Conservation (phyloP, 2,329 filamentous ascomycete genomes). For the Bertia moriformis region DNA sequence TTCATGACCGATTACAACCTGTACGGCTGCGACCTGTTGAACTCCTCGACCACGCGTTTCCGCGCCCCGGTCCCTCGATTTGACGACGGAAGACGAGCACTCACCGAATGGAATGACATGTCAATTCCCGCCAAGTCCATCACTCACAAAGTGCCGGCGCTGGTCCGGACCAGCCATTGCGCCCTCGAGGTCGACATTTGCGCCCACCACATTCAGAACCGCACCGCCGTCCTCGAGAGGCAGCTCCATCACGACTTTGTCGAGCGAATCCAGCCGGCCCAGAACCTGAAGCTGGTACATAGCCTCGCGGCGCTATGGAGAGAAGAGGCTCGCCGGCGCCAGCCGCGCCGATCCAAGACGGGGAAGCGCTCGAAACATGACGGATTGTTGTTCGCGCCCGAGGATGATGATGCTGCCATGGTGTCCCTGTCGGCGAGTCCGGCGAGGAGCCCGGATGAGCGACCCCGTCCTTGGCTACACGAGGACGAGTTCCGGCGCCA, state of each 20-base stretch:
- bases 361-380: slow-evolving; percentile 54
- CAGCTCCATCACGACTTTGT: slow-evolving; percentile 74
- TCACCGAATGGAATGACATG: slow-evolving; percentile 63
- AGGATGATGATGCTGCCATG: slow-evolving; percentile 65
- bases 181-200: slow-evolving; percentile 83
- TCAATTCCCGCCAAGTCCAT: slow-evolving; percentile 48
- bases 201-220: slow-evolving; percentile 76
- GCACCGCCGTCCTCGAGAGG: slow-evolving; percentile 61
- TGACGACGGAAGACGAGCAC: slow-evolving; percentile 41
- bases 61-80: slow-evolving; percentile 61
- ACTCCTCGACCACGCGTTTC: slow-evolving; percentile 57
- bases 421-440: slow-evolving; percentile 79
- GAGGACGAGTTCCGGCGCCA: slow-evolving; percentile 68
- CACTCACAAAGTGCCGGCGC: slow-evolving; percentile 37
- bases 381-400: too few relatives aligned
- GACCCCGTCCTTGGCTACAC: slow-evolving; percentile 83
- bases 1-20: slow-evolving; percentile 99
- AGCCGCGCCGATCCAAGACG: slow-evolving; percentile 61
- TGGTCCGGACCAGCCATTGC: slow-evolving; percentile 75
- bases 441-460: slow-evolving; percentile 51
- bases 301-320: slow-evolving; percentile 92
- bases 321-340: slow-evolving; percentile 71
- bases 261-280: slow-evolving; percentile 50
- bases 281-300: slow-evolving; percentile 69
- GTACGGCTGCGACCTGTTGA: slow-evolving; percentile 80